These are phyloP conservation scores for Irpex lacteus DNA, from an alignment of 1,284 basidiomycete species.

Conservation along the genomic window DNA sequence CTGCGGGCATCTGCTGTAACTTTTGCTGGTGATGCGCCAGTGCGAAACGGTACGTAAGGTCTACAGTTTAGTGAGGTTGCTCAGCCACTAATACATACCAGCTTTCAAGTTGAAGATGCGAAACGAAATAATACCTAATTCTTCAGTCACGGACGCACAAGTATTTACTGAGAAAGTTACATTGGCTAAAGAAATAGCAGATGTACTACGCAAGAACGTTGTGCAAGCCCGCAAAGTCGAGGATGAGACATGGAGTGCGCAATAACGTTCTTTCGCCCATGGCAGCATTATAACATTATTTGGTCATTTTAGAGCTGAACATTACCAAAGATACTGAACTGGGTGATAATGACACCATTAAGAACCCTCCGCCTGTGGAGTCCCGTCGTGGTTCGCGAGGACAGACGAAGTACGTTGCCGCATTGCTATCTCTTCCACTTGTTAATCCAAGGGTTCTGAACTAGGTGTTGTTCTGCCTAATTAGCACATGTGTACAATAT, in stretches of 20 bases:
- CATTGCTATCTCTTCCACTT: constrained; percentile 15
- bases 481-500: constrained; percentile 20
- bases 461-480: constrained; percentile 32
- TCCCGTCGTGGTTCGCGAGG: constrained; percentile 46
- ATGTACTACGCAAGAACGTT: constrained; percentile 67
- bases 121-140: constrained; percentile 43
- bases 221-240: constrained; percentile 60
- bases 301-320: constrained; percentile 45
- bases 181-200: constrained; percentile 61
- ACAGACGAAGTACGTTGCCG: constrained; percentile 29
- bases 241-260: constrained; percentile 56
- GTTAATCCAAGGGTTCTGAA: constrained; percentile 19
- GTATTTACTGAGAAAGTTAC: constrained; percentile 52
- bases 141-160: constrained; percentile 39
- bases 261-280: not conserved
- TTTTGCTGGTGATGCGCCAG: constrained; percentile 46
- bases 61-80: not conserved
- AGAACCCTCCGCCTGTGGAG: constrained; percentile 42
- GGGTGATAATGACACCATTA: constrained; percentile 71
- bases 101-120: constrained; percentile 72
- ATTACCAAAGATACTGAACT: constrained; percentile 72
- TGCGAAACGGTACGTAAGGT: constrained; percentile 23
- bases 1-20: constrained; percentile 63
- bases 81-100: constrained; percentile 24
- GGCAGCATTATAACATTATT: not conserved